Base-by-base conservation (phyloP, 768 basidiomycete genomes). In the Nevesoporus exiguus region DNA sequence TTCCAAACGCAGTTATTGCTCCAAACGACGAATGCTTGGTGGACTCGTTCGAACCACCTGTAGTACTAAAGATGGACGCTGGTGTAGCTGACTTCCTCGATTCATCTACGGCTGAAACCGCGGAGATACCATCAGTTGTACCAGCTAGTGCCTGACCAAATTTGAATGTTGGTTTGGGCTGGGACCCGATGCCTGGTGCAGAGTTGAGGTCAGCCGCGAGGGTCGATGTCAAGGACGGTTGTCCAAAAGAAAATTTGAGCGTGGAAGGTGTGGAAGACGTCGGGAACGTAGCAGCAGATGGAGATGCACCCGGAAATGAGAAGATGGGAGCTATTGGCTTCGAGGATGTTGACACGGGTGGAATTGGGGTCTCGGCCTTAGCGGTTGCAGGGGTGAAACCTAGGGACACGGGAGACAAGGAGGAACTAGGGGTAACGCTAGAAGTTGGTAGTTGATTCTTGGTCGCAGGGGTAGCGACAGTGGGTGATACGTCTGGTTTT, bases 191-290 rank as follows among this genome's bases (percentile, higher is more conserved):
- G 21, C 56, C 46, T 2, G 52, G 33, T 1, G 49, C 31, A 3
- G 61, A 31, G 36, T 57, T 47, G 27, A 56, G 30, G 6, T 41
- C 27, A 14, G 62, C 49, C 1, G 44, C 19, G 8, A 52, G 48
- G 19, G 47, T 39, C 3, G 61, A 51, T 34, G 51, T 30, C 17
- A 43, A 36, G 25, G 62, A 37, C 14, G 53, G 49, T 29, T 59
- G 63, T n/a, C 57, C 68, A 22, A 70, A 71, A 14, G 62, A 60
- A 47, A 70, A 70, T 30, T 61, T 62, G 21, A 66, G 58, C 37
- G 36, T 40, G 3, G 64, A 46, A 25, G 59, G 45, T n/a, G 52
- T 19, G 10, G 64, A 47, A 15, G 60, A 21, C 31, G 52, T 24
- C 13, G 55, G 27, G 22, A 27, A 47, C 53, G 49, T 24, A 41